Evolutionary conservation across 352 stramenopile species (phyloP), one percentile per base, ranked within the genome.

Genomic region (Globisporangium sylvaticum): DNA sequence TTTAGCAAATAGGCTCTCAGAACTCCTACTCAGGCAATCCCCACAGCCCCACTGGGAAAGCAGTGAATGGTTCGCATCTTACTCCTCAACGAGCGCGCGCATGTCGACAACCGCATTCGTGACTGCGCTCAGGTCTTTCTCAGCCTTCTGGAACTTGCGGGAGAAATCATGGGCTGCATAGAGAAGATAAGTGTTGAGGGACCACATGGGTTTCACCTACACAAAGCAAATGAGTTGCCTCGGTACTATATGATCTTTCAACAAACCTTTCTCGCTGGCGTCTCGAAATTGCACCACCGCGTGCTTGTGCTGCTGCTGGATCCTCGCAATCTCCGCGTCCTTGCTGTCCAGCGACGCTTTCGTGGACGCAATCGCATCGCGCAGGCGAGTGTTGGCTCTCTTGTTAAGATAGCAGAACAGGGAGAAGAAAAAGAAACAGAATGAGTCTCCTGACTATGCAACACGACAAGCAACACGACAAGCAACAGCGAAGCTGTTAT

Each of bases 61-160:
- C 18, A 15, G 20, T 6, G 18, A 12, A 12, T 3, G 2, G 42
- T 18, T 50, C 9, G 8, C 4, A n/a, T 8, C 20, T 31, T 72
- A 91, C 83, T 91, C 83, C 68, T 91, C 83, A 0, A 91, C 79
- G 1, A 91, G 70, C 10, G 76, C 75, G 24, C 80, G 78, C 32
- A 91, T 44, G 44, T 91, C 79, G 10, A 83, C 68, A 1, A 83
- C 67, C 1, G 80, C 80, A 5, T 67, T 66, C 7, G 74, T 84
- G 15, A 70, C 70, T 24, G 72, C 65, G 2, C 39, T 31, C 24
- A 85, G 55, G 20, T 89, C 83, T 6, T 64, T 71, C 39, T 72
- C 62, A 7, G 74, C 65, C 14, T 72, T 73, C 9, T 69, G 68
- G 10, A 82, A 31, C 1, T 67, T 76, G 0, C 58, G 46, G 1